Base-by-base conservation (phyloP, 2,329 filamentous ascomycete genomes). In the Colletotrichum sp. region DNA sequence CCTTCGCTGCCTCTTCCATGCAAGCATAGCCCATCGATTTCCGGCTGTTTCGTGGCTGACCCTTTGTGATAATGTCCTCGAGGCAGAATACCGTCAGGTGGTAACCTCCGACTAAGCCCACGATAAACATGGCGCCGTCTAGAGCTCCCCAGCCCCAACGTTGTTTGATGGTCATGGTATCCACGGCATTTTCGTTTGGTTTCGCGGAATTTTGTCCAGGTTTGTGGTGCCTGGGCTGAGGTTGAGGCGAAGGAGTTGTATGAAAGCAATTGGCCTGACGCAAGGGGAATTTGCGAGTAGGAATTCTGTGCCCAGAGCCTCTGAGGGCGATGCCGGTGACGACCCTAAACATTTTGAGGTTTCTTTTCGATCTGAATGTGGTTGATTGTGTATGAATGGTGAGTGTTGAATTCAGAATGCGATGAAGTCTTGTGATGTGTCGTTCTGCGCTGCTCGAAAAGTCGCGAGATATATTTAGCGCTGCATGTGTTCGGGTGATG, bases 291-390 rank as follows among this genome's bases (percentile, higher is more conserved):
- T 21, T 47, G 3, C 1, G 18, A 21, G 11, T 7, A 21, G 38
- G 6, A 21, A 7, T 2, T 6, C 1, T n/a, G 0, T n/a, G 3
- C 16, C 18, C 38, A n/a, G 38, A n/a, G 5, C 38, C 18, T 1
- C 3, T n/a, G 5, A 43, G 1, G 2, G 1, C 38, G 18, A 43
- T 12, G 0, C 1, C 1, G 1, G 18, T 2, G 18, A n/a, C 1
- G 5, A 12, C 0, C 5, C 18, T 11, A 0, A n/a, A 6, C 38
- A 47, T 47, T 47, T n/a, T 13, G 18, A 21, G 11, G 2, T 27
- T 12, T 47, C 0, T 12, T n/a, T 21, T 21, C 5, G 18, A 21
- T 47, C 9, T 12, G 18, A n/a, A 0, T 3, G 18, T 43, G 38
- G 18, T 1, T 43, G 38, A 11, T 3, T 43, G 2, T 38, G 0